These are phyloP conservation scores for Prunus mira DNA, from an alignment of 306 rosid genomes.

Conservation along the genomic window DNA sequence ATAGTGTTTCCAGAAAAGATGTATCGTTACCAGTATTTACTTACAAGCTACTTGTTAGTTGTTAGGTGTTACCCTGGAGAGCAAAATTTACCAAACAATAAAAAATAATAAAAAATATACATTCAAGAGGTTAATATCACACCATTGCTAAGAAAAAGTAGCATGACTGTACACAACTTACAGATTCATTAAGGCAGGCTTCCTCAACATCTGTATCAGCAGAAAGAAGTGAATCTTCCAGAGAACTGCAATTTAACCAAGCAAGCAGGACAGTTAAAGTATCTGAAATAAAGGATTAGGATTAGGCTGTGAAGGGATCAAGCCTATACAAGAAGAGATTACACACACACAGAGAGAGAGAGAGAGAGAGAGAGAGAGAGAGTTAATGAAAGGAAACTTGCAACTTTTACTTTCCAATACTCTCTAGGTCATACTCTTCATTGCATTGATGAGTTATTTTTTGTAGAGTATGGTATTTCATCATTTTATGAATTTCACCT, in stretches of 20 bases:
- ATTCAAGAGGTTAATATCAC: not conserved
- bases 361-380: not conserved
- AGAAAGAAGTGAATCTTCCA: constrained; percentile 78
- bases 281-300: not conserved
- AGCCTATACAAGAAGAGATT: no score
- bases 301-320: not conserved
- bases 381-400: not conserved
- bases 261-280: constrained; percentile 14
- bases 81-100: not conserved
- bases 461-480: not conserved
- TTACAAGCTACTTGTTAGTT: not conserved
- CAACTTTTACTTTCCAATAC: not conserved
- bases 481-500: no score
- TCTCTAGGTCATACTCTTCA: not conserved
- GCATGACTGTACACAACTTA: constrained; percentile 39
- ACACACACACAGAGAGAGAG: not conserved
- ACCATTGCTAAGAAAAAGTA: constrained; percentile 10
- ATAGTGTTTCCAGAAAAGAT: not conserved
- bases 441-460: not conserved
- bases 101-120: not conserved
- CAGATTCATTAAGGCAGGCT: constrained; percentile 46
- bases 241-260: constrained; percentile 46
- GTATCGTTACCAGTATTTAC: not conserved
- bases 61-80: not conserved
- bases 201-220: constrained; percentile 64